phyloP scores from a whole-genome alignment of 495 filamentous ascomycete genomes.

The Podospora anserina region DNA sequence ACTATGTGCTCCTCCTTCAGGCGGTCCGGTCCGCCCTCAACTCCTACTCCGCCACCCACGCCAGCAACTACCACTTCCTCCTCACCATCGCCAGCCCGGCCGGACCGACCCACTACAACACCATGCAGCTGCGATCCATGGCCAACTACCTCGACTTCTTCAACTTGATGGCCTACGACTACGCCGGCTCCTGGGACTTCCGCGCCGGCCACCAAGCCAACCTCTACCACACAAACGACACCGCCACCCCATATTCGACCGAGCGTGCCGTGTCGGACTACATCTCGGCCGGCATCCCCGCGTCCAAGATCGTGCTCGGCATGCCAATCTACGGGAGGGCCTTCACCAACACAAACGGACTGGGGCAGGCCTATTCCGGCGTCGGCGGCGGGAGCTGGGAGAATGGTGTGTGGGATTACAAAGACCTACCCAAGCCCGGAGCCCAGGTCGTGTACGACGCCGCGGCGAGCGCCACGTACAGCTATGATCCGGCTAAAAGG shows the following conservation, averaged over 20 bases:
- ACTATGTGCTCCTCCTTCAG: conserved; percentile 70
- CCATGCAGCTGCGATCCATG: conserved; percentile 64
- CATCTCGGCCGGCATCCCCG: conserved; percentile 56
- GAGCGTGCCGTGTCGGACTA: conserved; percentile 68
- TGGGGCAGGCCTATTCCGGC: conserved; percentile 61
- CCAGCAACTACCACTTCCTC: conserved; percentile 57
- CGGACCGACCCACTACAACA: conserved; percentile 63
- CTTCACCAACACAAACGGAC: conserved; percentile 67
- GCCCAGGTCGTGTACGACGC: conserved; percentile 47
- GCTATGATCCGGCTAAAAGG: conserved; percentile 56
- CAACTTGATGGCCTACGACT: conserved; percentile 83
- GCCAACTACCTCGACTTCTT: conserved; percentile 73
- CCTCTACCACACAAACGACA: conserved; percentile 54
- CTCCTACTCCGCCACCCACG: conserved; percentile 52
- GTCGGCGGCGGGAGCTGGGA: conserved; percentile 70
- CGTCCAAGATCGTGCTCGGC: conserved; percentile 72
- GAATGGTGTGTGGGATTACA: conserved; percentile 80
- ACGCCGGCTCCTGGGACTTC: conserved; percentile 64
- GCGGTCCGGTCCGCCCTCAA: conserved; percentile 64
- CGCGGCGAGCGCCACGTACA: conserved; percentile 59
- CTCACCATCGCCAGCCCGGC: conserved; percentile 68
- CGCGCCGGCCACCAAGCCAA: conserved; percentile 73
- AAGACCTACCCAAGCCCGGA: conserved; percentile 55
- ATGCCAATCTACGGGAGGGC: conserved; percentile 85
- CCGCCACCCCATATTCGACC: conserved; percentile 64